Evolutionary conservation across 176 grass and related monocot species (phyloP).

Genomic region (Bromus sterilis): DNA sequence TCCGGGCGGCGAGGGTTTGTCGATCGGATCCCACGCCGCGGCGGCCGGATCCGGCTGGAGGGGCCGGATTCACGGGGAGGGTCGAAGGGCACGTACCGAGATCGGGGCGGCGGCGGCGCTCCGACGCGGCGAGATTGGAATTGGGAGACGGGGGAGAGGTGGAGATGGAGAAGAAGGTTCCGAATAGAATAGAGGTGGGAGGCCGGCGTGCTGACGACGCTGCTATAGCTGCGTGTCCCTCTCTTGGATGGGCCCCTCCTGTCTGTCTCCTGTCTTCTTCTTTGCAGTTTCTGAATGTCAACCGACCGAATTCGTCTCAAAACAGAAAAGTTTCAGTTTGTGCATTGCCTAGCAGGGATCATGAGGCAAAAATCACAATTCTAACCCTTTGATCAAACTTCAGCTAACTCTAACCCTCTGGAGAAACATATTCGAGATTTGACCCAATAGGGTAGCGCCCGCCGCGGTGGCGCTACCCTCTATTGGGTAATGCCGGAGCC

Average conservation of each 20-base stretch:
- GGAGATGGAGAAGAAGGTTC: neutral
- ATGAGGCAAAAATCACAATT: no score
- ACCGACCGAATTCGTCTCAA: neutral
- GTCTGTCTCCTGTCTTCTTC: neutral
- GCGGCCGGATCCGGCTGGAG: slow-evolving; percentile 23
- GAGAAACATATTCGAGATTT: no score
- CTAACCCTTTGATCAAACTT: no score
- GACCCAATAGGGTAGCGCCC: no score
- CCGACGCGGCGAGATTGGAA: slow-evolving; percentile 11
- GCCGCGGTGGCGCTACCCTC: no score
- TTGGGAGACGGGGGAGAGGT: neutral
- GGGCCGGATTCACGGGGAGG: neutral
- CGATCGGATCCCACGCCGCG: slow-evolving; percentile 22
- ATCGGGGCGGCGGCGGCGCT: slow-evolving; percentile 15
- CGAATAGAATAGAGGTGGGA: neutral
- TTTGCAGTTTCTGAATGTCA: neutral
- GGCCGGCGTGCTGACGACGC: neutral
- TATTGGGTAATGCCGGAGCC: no score
- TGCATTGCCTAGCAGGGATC: neutral
- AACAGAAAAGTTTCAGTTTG: neutral
- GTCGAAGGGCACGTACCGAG: neutral
- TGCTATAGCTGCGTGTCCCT: neutral
- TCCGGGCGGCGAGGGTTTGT: slow-evolving; percentile 1
- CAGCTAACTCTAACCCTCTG: no score
- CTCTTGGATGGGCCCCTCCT: neutral